These are phyloP conservation scores for Farysia itapuensis DNA, from an alignment of 1,284 basidiomycete genomes.

Conservation along the genomic window DNA sequence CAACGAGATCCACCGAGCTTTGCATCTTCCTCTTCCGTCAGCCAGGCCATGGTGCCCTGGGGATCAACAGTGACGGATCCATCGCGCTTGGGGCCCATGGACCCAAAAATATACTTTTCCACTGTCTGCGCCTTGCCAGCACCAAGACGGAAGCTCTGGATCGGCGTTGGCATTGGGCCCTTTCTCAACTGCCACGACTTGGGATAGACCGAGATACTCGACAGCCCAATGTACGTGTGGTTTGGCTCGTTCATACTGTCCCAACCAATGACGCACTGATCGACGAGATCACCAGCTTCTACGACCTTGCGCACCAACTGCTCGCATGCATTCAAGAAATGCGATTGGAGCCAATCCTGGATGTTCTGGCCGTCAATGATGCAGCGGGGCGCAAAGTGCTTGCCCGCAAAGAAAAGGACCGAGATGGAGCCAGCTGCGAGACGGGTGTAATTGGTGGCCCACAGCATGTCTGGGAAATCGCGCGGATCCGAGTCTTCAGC, in stretches of 20 bases:
- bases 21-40: constrained; percentile 41
- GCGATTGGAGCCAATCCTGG: constrained; percentile 86
- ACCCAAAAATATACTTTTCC: constrained; percentile 80
- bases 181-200: constrained; percentile 66
- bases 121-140: constrained; percentile 83
- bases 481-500: constrained; percentile 70
- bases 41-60: constrained; percentile 65
- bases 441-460: constrained; percentile 93
- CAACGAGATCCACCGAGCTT: constrained; percentile 62
- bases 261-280: constrained; percentile 91
- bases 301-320: constrained; percentile 73
- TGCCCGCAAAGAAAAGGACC: constrained; percentile 91
- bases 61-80: constrained; percentile 82
- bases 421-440: constrained; percentile 85
- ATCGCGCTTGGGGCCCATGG: constrained; percentile 74
- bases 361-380: constrained; percentile 89
- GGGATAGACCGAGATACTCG: constrained; percentile 63
- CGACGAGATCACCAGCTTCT: constrained; percentile 74
- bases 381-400: constrained; percentile 84
- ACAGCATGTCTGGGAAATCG: constrained; percentile 84
- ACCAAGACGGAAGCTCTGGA: constrained; percentile 80
- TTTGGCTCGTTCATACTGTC: constrained; percentile 94
- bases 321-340: constrained; percentile 78
- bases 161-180: constrained; percentile 81
- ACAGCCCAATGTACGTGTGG: constrained; percentile 79